Evolutionary conservation across 225 moss, liverwort and hornwort species (phyloP).

Genomic region (Ulota crispa): DNA sequence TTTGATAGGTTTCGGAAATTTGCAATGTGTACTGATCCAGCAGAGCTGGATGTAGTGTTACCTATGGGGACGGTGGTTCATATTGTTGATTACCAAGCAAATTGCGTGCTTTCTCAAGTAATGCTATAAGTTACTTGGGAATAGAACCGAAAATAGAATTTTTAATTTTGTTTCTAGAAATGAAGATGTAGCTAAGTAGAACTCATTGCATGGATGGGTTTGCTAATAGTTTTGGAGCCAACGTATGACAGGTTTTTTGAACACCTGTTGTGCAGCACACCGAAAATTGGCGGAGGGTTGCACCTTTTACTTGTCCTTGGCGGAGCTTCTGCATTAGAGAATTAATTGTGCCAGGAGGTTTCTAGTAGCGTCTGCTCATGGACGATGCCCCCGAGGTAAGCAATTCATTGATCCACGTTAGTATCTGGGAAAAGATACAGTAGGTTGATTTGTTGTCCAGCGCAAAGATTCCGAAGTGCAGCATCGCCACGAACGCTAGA

Average conservation of each 20-base stretch:
- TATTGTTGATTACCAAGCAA: neutral
- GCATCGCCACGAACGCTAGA: neutral
- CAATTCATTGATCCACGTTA: neutral
- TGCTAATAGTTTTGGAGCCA: neutral
- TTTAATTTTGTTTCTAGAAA: too few relatives aligned
- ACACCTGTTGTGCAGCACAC: conserved; percentile 54
- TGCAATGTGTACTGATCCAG: conserved; percentile 40
- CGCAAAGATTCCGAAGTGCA: neutral
- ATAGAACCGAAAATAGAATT: neutral
- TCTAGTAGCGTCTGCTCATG: neutral
- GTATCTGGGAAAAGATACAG: neutral
- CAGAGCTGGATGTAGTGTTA: conserved; percentile 58
- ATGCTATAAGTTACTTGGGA: neutral
- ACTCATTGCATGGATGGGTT: neutral
- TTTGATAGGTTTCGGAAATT: neutral
- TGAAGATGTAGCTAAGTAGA: neutral
- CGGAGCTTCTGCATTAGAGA: neutral
- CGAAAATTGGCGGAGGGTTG: conserved; percentile 58
- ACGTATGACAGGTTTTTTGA: conserved; percentile 58
- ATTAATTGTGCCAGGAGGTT: neutral
- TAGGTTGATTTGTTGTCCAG: conserved; percentile 2
- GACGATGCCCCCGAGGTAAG: conserved; percentile 4
- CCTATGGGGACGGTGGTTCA: conserved; percentile 42
- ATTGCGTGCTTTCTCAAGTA: too few relatives aligned
- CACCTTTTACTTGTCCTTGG: conserved; percentile 33